Conservation (phyloP, 1,284 basidiomycete species). For the Sporisorium graminicola region DNA sequence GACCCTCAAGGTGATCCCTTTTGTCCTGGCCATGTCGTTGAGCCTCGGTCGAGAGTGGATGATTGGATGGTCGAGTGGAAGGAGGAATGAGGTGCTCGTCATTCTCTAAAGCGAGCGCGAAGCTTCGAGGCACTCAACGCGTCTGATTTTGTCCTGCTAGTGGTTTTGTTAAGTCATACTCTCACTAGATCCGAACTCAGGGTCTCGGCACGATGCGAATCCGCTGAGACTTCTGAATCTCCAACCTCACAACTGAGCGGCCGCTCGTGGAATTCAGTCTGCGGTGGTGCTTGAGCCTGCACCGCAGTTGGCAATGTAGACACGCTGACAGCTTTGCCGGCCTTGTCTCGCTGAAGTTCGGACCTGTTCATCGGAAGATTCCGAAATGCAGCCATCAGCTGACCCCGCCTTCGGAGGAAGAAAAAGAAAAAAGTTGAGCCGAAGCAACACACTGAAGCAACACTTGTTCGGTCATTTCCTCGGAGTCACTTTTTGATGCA, state of each 20-base stretch:
- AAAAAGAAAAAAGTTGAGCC: conserved; percentile 2
- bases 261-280: neutral
- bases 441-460: conserved; percentile 5
- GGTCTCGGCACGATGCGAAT: neutral
- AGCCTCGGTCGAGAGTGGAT: neutral
- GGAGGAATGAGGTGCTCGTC: neutral
- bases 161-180: neutral
- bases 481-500: neutral
- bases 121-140: conserved; percentile 2
- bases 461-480: conserved; percentile 4
- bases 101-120: conserved; percentile 2
- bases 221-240: neutral
- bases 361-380: neutral
- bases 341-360: neutral
- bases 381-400: conserved; percentile 2
- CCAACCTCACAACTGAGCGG: neutral
- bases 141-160: neutral
- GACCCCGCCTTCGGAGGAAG: neutral
- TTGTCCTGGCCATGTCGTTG: conserved; percentile 38
- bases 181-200: neutral
- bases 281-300: neutral
- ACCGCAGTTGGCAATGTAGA: neutral
- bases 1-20: conserved; percentile 45
- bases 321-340: neutral
- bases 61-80: neutral